A percentile compares a stretch with the other conserved stretches of the same genome.
Evolutionary conservation across 1,139 yeast species (phyloP).

Genomic region (Yamadazyma dendronema): DNA sequence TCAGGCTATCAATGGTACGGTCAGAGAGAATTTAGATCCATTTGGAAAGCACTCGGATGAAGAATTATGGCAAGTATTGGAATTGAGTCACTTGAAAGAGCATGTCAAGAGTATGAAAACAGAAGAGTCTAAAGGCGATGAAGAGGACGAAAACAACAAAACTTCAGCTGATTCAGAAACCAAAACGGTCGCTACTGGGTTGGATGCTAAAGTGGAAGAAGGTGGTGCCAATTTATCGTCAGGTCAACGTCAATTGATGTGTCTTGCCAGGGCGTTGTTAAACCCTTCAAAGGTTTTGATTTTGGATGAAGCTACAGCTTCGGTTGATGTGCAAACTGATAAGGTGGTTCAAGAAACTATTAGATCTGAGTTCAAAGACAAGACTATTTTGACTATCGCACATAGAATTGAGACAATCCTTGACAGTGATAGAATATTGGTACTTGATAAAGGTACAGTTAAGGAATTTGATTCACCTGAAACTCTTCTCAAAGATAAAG

Average conservation of each 20-base stretch:
- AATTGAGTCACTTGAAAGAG: slow-evolving; percentile 34
- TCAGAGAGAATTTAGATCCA: slow-evolving; percentile 39
- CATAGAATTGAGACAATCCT: slow-evolving; percentile 36
- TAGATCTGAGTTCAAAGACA: slow-evolving; percentile 29
- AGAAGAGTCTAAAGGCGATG: slow-evolving; percentile 22
- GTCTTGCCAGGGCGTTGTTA: slow-evolving; percentile 36
- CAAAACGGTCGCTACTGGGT: slow-evolving; percentile 8
- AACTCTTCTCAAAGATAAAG: slow-evolving; percentile 23
- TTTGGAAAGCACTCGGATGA: slow-evolving; percentile 28
- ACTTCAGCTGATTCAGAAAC: slow-evolving; percentile 18
- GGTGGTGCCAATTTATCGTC: slow-evolving; percentile 38
- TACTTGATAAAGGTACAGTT: slow-evolving; percentile 31
- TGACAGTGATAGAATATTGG: slow-evolving; percentile 35
- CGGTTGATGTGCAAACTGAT: slow-evolving; percentile 39
- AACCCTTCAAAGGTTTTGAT: slow-evolving; percentile 32
- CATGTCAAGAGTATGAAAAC: slow-evolving; percentile 34
- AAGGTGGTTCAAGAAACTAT: slow-evolving; percentile 35
- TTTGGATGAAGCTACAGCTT: slow-evolving; percentile 39
- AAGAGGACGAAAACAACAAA: slow-evolving; percentile 15
- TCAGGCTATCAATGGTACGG: slow-evolving; percentile 33
- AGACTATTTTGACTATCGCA: slow-evolving; percentile 37
- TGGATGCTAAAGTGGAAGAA: slow-evolving; percentile 20
- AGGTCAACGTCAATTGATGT: slow-evolving; percentile 38
- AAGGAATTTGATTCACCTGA: slow-evolving; percentile 32
- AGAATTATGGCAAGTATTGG: slow-evolving; percentile 32